Evolutionary conservation across 805 yeast species (phyloP).

Genomic region (Ogataea saltuana): DNA sequence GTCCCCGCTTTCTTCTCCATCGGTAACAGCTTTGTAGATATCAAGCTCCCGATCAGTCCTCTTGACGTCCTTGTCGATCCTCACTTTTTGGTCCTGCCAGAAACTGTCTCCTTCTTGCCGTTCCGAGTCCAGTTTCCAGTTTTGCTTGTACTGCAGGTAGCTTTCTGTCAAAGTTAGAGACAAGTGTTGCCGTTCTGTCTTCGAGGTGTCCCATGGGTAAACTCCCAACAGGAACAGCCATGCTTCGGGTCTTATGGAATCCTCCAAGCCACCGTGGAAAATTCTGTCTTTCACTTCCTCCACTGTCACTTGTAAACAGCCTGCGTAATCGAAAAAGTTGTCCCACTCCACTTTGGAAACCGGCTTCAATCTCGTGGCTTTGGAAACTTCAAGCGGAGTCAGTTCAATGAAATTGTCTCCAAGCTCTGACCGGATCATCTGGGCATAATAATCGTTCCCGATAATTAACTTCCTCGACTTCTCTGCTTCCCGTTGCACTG

Average conservation of each 20-base stretch:
- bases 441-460: conserved; percentile 59
- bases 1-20: conserved; percentile 35
- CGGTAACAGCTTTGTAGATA: conserved; percentile 46
- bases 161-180: conserved; percentile 53
- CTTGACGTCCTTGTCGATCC: conserved; percentile 92
- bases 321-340: conserved; percentile 76
- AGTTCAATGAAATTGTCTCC: conserved; percentile 54
- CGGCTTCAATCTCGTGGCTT: conserved; percentile 65
- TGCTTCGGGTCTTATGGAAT: conserved; percentile 62
- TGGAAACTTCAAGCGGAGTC: conserved; percentile 59
- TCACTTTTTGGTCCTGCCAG: conserved; percentile 85
- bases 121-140: conserved; percentile 68
- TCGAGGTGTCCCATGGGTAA: conserved; percentile 84
- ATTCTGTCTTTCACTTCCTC: conserved; percentile 78
- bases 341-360: conserved; percentile 79
- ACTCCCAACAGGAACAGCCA: conserved; percentile 87
- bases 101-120: conserved; percentile 56
- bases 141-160: conserved; percentile 54
- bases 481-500: conserved; percentile 89
- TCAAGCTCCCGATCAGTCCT: conserved; percentile 83
- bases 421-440: conserved; percentile 56
- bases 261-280: conserved; percentile 85
- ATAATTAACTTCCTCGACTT: conserved; percentile 52
- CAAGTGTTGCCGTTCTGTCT: conserved; percentile 63
- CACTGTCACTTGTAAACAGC: conserved; percentile 70